Conservation (phyloP, 2,329 filamentous ascomycete species). For the Lanzia echinophila region DNA sequence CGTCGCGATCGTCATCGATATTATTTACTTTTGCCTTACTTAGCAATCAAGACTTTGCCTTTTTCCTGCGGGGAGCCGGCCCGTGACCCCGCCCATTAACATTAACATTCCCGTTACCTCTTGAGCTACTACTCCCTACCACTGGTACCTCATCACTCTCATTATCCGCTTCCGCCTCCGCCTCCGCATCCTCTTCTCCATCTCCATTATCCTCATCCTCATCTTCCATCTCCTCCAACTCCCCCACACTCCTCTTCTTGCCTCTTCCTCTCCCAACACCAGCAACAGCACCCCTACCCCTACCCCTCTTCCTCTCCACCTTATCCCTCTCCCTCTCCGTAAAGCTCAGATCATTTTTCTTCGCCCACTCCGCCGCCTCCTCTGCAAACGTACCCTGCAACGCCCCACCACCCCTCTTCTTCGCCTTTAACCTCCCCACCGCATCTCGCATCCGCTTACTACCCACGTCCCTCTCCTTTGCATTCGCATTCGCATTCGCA, state of each 20-base stretch:
- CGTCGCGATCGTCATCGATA: too few species aligned
- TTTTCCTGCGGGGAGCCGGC: not conserved
- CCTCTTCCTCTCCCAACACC: conserved; percentile 12
- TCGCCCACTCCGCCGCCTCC: conserved; percentile 28
- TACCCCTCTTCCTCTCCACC: conserved; percentile 12
- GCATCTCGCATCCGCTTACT: conserved; percentile 75
- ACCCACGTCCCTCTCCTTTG: conserved; percentile 52
- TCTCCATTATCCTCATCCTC: not conserved
- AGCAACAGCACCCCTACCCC: too few species aligned
- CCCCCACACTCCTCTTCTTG: conserved; percentile 4
- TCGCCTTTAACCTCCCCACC: conserved; percentile 57
- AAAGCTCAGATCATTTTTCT: conserved; percentile 27
- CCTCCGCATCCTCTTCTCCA: conserved; percentile 5
- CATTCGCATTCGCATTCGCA: conserved; percentile 56
- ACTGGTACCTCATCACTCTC: not conserved
- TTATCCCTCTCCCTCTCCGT: conserved; percentile 24
- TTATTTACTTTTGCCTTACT: too few species aligned
- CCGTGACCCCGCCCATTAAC: not conserved
- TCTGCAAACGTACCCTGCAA: conserved; percentile 25
- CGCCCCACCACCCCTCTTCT: conserved; percentile 26
- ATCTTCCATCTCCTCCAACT: conserved; percentile 5
- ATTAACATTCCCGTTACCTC: not conserved
- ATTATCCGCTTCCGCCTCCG: not conserved
- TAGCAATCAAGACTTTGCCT: not conserved
- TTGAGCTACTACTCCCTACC: conserved; percentile 12